Evolutionary conservation across 495 filamentous ascomycete species (phyloP).

Genomic region (Extremus antarcticus): DNA sequence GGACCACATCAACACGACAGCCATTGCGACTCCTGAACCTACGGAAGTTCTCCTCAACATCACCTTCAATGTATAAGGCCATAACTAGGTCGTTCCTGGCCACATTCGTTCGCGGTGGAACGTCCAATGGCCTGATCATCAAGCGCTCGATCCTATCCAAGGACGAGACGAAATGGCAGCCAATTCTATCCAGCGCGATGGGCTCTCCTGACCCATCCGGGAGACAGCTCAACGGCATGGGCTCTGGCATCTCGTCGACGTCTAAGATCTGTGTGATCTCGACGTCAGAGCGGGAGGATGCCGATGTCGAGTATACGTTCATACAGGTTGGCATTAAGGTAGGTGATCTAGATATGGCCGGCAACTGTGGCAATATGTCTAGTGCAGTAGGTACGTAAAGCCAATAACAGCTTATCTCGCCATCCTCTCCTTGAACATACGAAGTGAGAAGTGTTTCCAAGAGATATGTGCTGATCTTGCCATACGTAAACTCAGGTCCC

Average conservation of each 20-base stretch:
- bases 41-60: neutral
- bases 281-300: constrained; percentile 35
- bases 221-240: constrained; percentile 62
- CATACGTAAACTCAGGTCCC: too few relatives aligned
- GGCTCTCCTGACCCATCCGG: constrained; percentile 59
- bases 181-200: constrained; percentile 51
- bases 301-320: constrained; percentile 65
- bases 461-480: too few relatives aligned
- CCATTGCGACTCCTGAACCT: neutral
- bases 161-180: constrained; percentile 38
- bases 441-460: too few relatives aligned
- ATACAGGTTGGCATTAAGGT: constrained; percentile 54
- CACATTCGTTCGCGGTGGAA: constrained; percentile 63
- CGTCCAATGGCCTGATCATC: constrained; percentile 59
- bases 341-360: constrained; percentile 48
- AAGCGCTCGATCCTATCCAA: constrained; percentile 41
- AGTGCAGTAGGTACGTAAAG: constrained; percentile 38
- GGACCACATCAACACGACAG: neutral
- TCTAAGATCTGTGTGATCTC: constrained; percentile 61
- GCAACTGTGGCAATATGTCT: constrained; percentile 68
- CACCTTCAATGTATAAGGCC: neutral
- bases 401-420: too few relatives aligned
- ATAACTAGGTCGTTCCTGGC: constrained; percentile 26
- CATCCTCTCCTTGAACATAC: too few relatives aligned
- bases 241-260: constrained; percentile 56